phyloP scores from a whole-genome alignment of 768 basidiomycete species.

The Tricholoma bakamatsutake region DNA sequence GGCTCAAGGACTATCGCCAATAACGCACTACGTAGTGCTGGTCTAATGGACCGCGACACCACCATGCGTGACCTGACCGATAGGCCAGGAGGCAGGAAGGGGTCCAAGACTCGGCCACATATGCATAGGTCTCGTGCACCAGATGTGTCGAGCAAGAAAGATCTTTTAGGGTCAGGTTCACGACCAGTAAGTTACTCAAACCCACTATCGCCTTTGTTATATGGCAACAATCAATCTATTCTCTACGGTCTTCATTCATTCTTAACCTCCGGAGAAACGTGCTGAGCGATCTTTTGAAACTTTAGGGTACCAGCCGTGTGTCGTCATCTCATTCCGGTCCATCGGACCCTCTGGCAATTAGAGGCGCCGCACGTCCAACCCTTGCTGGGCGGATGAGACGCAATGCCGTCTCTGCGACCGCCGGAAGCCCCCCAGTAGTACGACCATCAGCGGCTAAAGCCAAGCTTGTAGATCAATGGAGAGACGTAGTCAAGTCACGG shows the following conservation, averaged over 20 bases:
- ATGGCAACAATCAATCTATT: constrained; percentile 15
- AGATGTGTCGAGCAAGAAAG: constrained; percentile 44
- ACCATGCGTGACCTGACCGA: constrained; percentile 67
- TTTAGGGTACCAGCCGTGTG: constrained; percentile 37
- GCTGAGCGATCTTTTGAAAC: constrained; percentile 5
- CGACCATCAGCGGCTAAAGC: constrained; percentile 6
- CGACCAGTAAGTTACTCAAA: constrained; percentile 57
- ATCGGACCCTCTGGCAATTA: constrained; percentile 56
- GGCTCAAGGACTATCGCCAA: constrained; percentile 53
- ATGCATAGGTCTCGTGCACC: constrained; percentile 56
- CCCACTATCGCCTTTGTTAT: neutral
- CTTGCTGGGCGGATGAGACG: constrained; percentile 52
- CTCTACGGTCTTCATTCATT: constrained; percentile 3
- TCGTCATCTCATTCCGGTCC: constrained; percentile 31
- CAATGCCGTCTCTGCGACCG: constrained; percentile 39
- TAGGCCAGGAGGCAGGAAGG: constrained; percentile 72
- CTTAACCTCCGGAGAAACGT: constrained; percentile 18
- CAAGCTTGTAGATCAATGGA: constrained; percentile 63
- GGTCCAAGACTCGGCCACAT: constrained; percentile 54
- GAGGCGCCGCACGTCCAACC: constrained; percentile 53
- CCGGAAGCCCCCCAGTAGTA: constrained; percentile 4
- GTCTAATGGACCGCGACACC: constrained; percentile 72
- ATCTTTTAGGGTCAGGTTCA: constrained; percentile 34
- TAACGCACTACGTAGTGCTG: constrained; percentile 62
- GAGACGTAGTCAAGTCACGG: constrained; percentile 64